Evolutionary conservation across 2,329 filamentous ascomycete species (phyloP).

Genomic region (Penicillium sp.): DNA sequence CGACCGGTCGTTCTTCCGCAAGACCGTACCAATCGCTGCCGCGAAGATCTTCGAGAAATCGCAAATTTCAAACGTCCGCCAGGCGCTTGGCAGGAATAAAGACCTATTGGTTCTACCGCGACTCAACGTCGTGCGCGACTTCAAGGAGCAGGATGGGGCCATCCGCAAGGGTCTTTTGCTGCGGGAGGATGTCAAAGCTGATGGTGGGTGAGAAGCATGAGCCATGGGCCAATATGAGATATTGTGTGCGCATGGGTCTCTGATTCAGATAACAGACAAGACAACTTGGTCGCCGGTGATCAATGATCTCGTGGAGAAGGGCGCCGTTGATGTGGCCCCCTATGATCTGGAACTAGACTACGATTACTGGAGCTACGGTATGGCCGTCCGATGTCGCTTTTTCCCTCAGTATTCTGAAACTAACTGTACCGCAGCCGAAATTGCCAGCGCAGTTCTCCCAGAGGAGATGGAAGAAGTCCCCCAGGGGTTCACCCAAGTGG

Average conservation of each 20-base stretch:
- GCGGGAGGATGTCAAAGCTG: slow-evolving; percentile 41
- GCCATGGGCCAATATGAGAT: not conserved
- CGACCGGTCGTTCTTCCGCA: slow-evolving; percentile 81
- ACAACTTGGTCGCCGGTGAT: slow-evolving; percentile 77
- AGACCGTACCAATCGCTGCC: slow-evolving; percentile 74
- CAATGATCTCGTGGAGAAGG: slow-evolving; percentile 67
- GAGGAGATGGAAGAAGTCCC: slow-evolving; percentile 80
- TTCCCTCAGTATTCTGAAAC: not conserved
- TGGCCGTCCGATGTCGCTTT: slow-evolving; percentile 26
- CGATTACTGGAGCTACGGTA: slow-evolving; percentile 82
- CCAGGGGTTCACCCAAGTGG: slow-evolving; percentile 82
- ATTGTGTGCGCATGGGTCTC: slow-evolving; percentile 8
- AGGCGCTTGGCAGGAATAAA: slow-evolving; percentile 64
- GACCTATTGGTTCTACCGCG: slow-evolving; percentile 70
- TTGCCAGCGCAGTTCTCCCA: slow-evolving; percentile 79
- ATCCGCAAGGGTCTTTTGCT: slow-evolving; percentile 46
- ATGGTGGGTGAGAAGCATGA: slow-evolving; percentile 42
- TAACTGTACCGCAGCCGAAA: slow-evolving; percentile 63
- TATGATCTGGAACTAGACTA: slow-evolving; percentile 80
- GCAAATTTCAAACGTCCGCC: slow-evolving; percentile 73
- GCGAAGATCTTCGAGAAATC: slow-evolving; percentile 75
- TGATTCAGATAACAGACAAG: slow-evolving; percentile 54
- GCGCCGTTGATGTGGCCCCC: slow-evolving; percentile 72
- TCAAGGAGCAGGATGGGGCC: slow-evolving; percentile 59
- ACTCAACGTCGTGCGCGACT: slow-evolving; percentile 61